A percentile compares a stretch with the other conserved stretches of the same genome.
Conservation (phyloP, 2,329 filamentous ascomycete genomes). For the Cladosporium phlei region DNA sequence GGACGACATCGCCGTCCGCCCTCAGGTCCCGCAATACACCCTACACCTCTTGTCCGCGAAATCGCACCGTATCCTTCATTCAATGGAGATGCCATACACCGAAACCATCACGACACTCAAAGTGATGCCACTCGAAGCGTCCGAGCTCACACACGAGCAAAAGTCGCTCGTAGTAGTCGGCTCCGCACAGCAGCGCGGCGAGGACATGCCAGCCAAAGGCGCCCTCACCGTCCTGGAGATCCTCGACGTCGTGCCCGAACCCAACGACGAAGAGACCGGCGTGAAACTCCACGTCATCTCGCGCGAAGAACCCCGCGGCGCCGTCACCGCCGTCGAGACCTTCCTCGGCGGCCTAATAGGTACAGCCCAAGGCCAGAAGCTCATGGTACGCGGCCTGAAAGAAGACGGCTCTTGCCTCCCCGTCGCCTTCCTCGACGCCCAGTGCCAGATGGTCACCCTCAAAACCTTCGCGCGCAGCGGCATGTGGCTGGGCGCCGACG, state of each 20-base stretch:
- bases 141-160: slow-evolving; percentile 83
- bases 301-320: slow-evolving; percentile 86
- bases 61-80: slow-evolving; percentile 75
- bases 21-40: slow-evolving; percentile 64
- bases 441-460: slow-evolving; percentile 81
- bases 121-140: slow-evolving; percentile 79
- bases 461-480: slow-evolving; percentile 80
- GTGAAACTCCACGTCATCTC: slow-evolving; percentile 79
- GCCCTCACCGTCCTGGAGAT: slow-evolving; percentile 88
- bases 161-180: slow-evolving; percentile 78
- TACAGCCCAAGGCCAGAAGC: slow-evolving; percentile 94
- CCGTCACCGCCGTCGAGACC: slow-evolving; percentile 81
- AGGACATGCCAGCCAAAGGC: slow-evolving; percentile 82
- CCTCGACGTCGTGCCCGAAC: slow-evolving; percentile 85
- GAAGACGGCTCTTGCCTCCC: slow-evolving; percentile 90
- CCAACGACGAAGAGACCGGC: slow-evolving; percentile 77
- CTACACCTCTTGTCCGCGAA: slow-evolving; percentile 74
- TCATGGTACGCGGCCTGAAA: slow-evolving; percentile 92
- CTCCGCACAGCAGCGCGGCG: slow-evolving; percentile 78
- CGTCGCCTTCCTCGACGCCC: slow-evolving; percentile 97
- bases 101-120: slow-evolving; percentile 80
- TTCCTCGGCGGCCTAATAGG: slow-evolving; percentile 73
- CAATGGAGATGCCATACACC: slow-evolving; percentile 64
- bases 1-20: slow-evolving; percentile 55
- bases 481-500: slow-evolving; percentile 81